Conservation (phyloP, 2,329 filamentous ascomycete genomes). For the Penicillium occitanis region DNA sequence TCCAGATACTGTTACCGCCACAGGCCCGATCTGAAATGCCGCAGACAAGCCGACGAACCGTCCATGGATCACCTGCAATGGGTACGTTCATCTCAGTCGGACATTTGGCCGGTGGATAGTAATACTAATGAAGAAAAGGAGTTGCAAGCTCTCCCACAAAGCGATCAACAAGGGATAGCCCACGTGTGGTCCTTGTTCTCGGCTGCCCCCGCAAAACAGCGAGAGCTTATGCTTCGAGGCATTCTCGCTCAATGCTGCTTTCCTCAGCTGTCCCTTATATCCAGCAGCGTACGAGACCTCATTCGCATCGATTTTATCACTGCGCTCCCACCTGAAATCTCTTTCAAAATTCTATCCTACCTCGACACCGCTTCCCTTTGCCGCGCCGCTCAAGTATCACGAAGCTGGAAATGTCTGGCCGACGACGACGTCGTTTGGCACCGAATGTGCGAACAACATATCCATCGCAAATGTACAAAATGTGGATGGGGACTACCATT, state of each 20-base stretch:
- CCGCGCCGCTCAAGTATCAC: constrained; percentile 92
- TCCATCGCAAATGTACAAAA: constrained; percentile 88
- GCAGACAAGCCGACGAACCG: constrained; percentile 86
- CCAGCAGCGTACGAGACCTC: constrained; percentile 84
- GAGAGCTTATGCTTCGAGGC: constrained; percentile 93
- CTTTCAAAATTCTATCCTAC: constrained; percentile 88
- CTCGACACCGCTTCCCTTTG: constrained; percentile 93
- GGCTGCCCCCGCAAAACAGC: constrained; percentile 87
- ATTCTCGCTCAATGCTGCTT: constrained; percentile 97
- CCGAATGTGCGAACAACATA: constrained; percentile 96
- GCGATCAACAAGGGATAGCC: constrained; percentile 91
- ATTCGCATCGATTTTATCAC: constrained; percentile 97
- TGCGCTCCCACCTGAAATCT: constrained; percentile 83
- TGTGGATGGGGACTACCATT: constrained; percentile 94
- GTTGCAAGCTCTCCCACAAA: constrained; percentile 74
- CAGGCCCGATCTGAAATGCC: constrained; percentile 88
- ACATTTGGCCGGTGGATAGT: neutral
- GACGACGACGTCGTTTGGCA: constrained; percentile 98
- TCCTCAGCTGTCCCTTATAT: constrained; percentile 90
- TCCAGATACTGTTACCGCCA: constrained; percentile 97
- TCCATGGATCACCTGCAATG: constrained; percentile 95
- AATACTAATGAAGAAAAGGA: constrained; percentile 53
- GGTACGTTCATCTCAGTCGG: constrained; percentile 51
- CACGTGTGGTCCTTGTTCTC: constrained; percentile 99
- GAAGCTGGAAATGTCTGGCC: constrained; percentile 82